phyloP scores from a whole-genome alignment of 768 basidiomycete species.

The Pleurotus salmoneostramineus region DNA sequence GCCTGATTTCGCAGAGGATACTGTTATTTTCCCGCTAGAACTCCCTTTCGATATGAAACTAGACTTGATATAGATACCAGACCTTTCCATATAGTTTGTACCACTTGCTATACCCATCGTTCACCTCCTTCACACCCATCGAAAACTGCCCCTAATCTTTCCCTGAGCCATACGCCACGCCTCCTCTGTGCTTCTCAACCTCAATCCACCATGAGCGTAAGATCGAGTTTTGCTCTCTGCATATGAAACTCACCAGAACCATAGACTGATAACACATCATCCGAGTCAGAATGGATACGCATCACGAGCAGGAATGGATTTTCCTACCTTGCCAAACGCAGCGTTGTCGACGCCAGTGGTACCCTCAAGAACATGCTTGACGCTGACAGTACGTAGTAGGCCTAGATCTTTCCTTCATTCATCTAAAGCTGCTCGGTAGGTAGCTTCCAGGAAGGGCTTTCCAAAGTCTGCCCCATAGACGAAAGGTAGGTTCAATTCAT shows the following conservation, averaged over 20 bases:
- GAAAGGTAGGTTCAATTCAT: constrained; percentile 52
- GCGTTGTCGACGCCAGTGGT: constrained; percentile 73
- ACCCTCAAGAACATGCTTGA: constrained; percentile 82
- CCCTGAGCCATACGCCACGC: too few species aligned
- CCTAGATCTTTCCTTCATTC: constrained; percentile 5
- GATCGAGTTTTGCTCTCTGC: too few species aligned
- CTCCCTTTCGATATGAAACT: not conserved
- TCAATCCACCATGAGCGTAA: too few species aligned
- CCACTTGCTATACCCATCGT: too few species aligned
- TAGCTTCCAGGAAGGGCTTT: constrained; percentile 70
- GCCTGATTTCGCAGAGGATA: constrained; percentile 5
- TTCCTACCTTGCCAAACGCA: constrained; percentile 73
- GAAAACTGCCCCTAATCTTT: too few species aligned
- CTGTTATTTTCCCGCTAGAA: constrained; percentile 1
- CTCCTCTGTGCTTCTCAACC: too few species aligned
- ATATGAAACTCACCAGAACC: too few species aligned
- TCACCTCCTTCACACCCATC: too few species aligned
- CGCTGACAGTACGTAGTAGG: constrained; percentile 47
- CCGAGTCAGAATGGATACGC: constrained; percentile 64
- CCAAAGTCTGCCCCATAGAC: constrained; percentile 63
- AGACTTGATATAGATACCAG: too few species aligned
- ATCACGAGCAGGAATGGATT: constrained; percentile 78
- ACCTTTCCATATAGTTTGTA: too few species aligned
- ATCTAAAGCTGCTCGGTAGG: constrained; percentile 32
- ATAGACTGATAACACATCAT: too few species aligned